Base-by-base conservation (phyloP, 179 eudicot genomes). In the Nepenthes alata region DNA sequence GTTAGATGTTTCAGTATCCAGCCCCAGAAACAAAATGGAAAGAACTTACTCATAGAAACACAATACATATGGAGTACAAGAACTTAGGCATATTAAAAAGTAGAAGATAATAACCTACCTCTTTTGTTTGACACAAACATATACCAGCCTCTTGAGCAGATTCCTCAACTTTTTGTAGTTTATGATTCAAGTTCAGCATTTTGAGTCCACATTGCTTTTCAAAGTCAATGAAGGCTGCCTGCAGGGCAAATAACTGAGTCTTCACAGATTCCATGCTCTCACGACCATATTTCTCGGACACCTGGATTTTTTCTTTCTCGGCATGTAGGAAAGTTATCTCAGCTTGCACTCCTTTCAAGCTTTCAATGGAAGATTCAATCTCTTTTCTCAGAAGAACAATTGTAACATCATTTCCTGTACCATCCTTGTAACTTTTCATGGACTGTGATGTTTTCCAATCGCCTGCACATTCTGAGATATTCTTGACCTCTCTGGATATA, bases 291-390 rank as follows among this genome's bases (percentile, higher is more conserved):
- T 66, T 77, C 66, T 77, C 91, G 67, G 84, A 83, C 65, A 59
- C 68, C 74, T 47, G 52, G 37, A 74, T 69, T 70, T 80, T 77
- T 68, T 89, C 83, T 68, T 80, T 83, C 74, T 87, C 88, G 51
- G 61, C 39, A 39, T 55, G 70, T 55, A 87, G 64, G 50, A 59
- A 77, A 54, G 76, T 72, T 77, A 82, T 72, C 72, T 83, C 83
- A 52, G 72, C 75, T 70, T 81, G 86, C 70, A 85, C 83, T 60
- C 65, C 82, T 68, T 81, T 78, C 44, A 85, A 78, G 64, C 85
- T 81, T 58, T 72, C 73, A 58, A 83, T 69, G 34, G 95, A 88
- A 60, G 66, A 72, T 63, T 87, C 91, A 47, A 87, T 70, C 77
- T 87, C 95, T 41, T 69, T 83, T 71, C 67, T 76, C 57, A 85